Percentiles rank a stretch among this genome's conserved stretches.
Evolutionary conservation across 23 red algal species (phyloP).

Genomic region (Gracilaria vermiculophylla): DNA sequence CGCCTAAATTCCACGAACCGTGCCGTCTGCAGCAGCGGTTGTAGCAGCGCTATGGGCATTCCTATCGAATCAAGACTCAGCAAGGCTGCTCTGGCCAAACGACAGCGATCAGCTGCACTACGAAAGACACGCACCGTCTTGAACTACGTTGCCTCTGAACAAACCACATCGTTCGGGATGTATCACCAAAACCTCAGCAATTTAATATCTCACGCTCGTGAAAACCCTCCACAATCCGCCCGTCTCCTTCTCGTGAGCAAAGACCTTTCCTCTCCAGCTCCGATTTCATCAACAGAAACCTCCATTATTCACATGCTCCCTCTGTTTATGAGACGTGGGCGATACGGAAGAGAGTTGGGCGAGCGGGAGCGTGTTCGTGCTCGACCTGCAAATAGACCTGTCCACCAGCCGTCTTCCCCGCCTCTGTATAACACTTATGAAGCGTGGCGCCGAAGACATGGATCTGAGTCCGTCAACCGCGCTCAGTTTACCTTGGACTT

Average conservation of each 20-base stretch:
- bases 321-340: neutral
- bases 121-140: constrained; percentile 9
- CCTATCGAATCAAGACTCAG: constrained; percentile 17
- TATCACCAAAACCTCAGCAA: constrained; percentile 10
- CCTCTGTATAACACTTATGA: neutral
- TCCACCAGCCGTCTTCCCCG: neutral
- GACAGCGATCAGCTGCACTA: constrained; percentile 22
- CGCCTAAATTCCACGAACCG: no score
- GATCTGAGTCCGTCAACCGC: neutral
- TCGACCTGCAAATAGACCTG: neutral
- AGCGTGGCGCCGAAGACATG: neutral
- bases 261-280: neutral
- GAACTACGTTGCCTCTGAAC: neutral
- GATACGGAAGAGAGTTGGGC: neutral
- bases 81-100: neutral
- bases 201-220: constrained; percentile 16
- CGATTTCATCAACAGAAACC: neutral
- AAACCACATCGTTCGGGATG: neutral
- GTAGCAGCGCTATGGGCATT: neutral
- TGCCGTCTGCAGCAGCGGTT: neutral
- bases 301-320: neutral
- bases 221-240: constrained; percentile 3
- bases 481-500: neutral
- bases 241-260: constrained; percentile 17
- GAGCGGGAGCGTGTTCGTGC: neutral